Evolutionary conservation across 192 early-diverging fungal species (phyloP).

Genomic region (Dissophora ornata): DNA sequence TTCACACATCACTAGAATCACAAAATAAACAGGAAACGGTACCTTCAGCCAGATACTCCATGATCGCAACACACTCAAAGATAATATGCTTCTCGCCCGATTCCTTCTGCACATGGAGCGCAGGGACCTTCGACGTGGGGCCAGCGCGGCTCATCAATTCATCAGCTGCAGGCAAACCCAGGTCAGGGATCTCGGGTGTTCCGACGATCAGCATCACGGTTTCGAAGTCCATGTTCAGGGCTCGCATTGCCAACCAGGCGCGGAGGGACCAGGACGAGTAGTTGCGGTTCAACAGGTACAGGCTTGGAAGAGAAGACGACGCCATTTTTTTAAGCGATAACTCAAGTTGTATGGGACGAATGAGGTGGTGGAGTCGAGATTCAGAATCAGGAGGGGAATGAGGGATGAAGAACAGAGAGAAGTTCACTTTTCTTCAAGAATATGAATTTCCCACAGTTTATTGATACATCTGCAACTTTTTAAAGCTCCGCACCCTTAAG

Average conservation of each 20-base stretch:
- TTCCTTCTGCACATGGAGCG: constrained; percentile 25
- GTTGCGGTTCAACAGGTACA: constrained; percentile 47
- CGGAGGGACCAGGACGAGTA: constrained; percentile 57
- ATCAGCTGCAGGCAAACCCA: constrained; percentile 15
- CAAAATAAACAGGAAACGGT: no score
- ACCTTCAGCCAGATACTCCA: constrained; percentile 55
- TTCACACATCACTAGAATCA: no score
- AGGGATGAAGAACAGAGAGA: no score
- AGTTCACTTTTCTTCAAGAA: no score
- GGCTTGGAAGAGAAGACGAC: neutral
- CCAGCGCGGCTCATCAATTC: constrained; percentile 39
- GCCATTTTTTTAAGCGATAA: no score
- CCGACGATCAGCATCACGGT: constrained; percentile 23
- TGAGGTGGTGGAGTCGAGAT: no score
- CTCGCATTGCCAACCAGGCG: constrained; percentile 38
- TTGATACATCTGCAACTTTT: no score
- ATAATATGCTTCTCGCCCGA: constrained; percentile 42
- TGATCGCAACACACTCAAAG: constrained; percentile 50
- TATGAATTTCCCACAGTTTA: no score
- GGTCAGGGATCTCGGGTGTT: constrained; percentile 27
- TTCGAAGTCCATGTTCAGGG: constrained; percentile 27
- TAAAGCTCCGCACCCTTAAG: no score
- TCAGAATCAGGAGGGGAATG: no score
- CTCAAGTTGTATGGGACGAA: no score
- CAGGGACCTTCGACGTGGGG: constrained; percentile 49